phyloP scores from a whole-genome alignment of 495 filamentous ascomycete species.

The Xeromyces bisporus region DNA sequence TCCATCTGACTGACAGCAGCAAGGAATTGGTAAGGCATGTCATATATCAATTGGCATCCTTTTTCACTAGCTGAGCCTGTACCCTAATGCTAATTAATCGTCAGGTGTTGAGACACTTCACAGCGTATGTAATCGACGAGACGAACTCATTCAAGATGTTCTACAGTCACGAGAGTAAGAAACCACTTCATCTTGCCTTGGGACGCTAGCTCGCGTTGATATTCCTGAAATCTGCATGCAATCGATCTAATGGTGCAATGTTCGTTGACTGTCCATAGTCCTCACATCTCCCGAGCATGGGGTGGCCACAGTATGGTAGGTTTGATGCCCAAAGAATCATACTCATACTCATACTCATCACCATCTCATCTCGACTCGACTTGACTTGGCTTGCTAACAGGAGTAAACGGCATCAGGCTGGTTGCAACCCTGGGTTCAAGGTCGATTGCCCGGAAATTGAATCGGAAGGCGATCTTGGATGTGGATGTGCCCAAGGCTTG shows the following conservation, averaged over 20 bases:
- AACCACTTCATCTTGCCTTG: no score
- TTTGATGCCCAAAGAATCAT: not conserved
- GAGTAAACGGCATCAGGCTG: slow-evolving; percentile 40
- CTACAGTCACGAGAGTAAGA: slow-evolving; percentile 77
- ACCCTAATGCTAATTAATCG: no score
- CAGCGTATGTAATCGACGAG: no score
- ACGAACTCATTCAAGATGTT: slow-evolving; percentile 53
- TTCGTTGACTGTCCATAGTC: slow-evolving; percentile 33
- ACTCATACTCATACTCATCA: not conserved
- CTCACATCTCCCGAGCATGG: slow-evolving; percentile 78
- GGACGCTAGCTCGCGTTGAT: no score
- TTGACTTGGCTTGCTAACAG: not conserved
- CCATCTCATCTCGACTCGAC: no score
- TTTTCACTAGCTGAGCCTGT: no score
- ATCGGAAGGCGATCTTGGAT: slow-evolving; percentile 71
- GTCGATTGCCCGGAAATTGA: slow-evolving; percentile 55
- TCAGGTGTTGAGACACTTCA: no score
- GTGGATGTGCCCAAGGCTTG: slow-evolving; percentile 81
- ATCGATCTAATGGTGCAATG: slow-evolving; percentile 5
- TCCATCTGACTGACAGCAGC: no score
- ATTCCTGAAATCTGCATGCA: no score
- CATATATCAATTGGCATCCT: no score
- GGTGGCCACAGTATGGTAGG: slow-evolving; percentile 83
- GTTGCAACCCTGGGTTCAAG: slow-evolving; percentile 76
- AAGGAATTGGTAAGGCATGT: no score